Evolutionary conservation across 257 asterid genomes (phyloP), one percentile per base, ranked within the genome.

Genomic region (Nicotiana sylvestris): DNA sequence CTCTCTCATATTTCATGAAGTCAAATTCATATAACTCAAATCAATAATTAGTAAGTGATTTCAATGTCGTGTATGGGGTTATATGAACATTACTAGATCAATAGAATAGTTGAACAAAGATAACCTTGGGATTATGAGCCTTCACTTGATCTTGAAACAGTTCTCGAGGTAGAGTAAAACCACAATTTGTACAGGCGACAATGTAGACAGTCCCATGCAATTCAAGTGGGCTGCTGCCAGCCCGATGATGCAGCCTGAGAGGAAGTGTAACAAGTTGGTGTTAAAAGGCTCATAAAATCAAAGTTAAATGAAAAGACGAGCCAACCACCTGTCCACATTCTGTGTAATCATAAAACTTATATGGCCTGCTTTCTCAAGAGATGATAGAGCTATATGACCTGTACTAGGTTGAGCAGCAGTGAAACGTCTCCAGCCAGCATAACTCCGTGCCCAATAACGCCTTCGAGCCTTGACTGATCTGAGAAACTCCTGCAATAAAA

Each of bases 391-490:
- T 77, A 84, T 76, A 89, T 96, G 99, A 18, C 95, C 97, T 11
- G 94, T 90, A 85, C 98, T 94, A 69, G 99, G 99, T 78, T 90
- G 92, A 55, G 99, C 95, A 6, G 93, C 91, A 68, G 95, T 92
- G 89, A 96, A 96, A 77, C 91, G 89, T 88, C 97, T 89, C 99
- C 99, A 96, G 53, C 99, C 99, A 85, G 99, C 99, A 90, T 88
- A 96, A 88, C 99, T 96, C 89, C 99, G 91, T 5, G 98, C 97
- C 99, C 99, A 96, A 64, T 96, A 96, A 60, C 98, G 92, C 77
- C 99, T 88, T 55, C 97, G 88, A 55, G 99, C 91, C 60, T 91
- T 91, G 84, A 49, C 82, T 61, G 97, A 96, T 77, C 95, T 97
- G 39, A 88, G 70, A 82, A 94, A 96, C 86, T 96, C 94, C 98